Base-by-base conservation (phyloP, 2,329 filamentous ascomycete species). In the Paracamarosporium sp. region DNA sequence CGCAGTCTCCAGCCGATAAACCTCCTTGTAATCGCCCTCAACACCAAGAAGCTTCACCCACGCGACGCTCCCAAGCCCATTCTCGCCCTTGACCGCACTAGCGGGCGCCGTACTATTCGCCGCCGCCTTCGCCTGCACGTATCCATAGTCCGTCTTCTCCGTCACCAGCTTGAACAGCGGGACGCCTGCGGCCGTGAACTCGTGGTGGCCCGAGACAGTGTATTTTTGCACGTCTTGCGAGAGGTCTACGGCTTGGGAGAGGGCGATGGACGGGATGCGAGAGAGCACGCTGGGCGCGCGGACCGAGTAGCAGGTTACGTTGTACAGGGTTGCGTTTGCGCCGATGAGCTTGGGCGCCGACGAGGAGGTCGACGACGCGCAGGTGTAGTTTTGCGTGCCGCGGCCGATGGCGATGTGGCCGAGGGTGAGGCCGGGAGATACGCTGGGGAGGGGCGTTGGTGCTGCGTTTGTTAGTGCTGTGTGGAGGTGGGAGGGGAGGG, bases 381-480 rank as follows among this genome's bases (percentile, higher is more conserved):
- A 97, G 50, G 92, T 96, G 82, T 97, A 98, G 84, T 97, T 97
- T 80, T 97, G 89, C 7, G 91, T 95, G 59, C 94, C 94, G 43
- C 92, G 89, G 69, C 94, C 94, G 61, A 97, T 82, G 72, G 90
- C 91, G 53, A 97, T 90, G 77, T 96, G 91, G 72, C 86, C 85
- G 50, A 96, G 82, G 3, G 73, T 80, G 28, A 91, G 81, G 55
- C 88, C 90, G 6, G 80, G 64, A 0, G 86, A 79, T 13, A 87
- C 86, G 7, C 81, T 62, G 13, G 90, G 87, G 6, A 96, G 83
- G 15, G 85, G 79, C 6, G 81, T 81, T 44, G 86, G 81, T 62
- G 82, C 86, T 82, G 75, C 8, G 36, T 28, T 31, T 64, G 65
- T 75, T 65, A 73, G 66, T 50, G 41, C 38, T 52, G 9, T 2